Conservation (phyloP, 192 early-diverging fungal species). For the Rhizoclosmatium sp. region DNA sequence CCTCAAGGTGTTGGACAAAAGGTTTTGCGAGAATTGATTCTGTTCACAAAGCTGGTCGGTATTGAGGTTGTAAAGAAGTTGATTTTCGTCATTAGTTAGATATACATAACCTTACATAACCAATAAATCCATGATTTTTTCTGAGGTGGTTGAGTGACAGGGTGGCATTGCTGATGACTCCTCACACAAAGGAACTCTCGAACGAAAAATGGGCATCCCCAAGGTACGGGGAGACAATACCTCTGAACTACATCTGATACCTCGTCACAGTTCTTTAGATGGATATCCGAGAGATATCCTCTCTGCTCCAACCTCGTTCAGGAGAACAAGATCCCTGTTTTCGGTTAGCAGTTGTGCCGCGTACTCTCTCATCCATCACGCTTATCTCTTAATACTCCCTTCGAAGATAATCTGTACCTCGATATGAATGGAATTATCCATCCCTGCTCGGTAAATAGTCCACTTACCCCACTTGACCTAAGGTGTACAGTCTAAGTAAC, state of each 20-base stretch:
- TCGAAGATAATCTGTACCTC: slow-evolving; percentile 94
- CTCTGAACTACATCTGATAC: background rate
- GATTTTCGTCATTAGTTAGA: slow-evolving; percentile 54
- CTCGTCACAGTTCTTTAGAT: slow-evolving; percentile 93
- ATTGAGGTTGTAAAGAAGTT: slow-evolving; percentile 46
- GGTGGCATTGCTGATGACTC: background rate
- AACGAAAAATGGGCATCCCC: slow-evolving; percentile 54
- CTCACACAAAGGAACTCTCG: background rate
- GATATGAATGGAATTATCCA: slow-evolving; percentile 99
- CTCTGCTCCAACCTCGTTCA: slow-evolving; percentile 89
- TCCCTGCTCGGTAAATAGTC: slow-evolving; percentile 74
- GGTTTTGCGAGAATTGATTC: slow-evolving; percentile 17
- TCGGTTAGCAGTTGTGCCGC: slow-evolving; percentile 60
- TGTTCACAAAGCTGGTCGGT: slow-evolving; percentile 27
- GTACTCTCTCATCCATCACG: background rate
- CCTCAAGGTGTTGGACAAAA: background rate
- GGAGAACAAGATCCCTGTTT: slow-evolving; percentile 93
- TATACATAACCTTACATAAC: background rate
- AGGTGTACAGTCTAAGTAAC: background rate
- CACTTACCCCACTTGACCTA: background rate
- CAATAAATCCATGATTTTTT: background rate
- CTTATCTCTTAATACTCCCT: slow-evolving; percentile 47
- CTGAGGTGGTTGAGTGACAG: background rate
- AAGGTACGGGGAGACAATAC: slow-evolving; percentile 34
- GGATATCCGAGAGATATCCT: slow-evolving; percentile 97